These are phyloP conservation scores for Yamadazyma atmosphaerica DNA, from an alignment of 1,139 yeast species.

Conservation along the genomic window DNA sequence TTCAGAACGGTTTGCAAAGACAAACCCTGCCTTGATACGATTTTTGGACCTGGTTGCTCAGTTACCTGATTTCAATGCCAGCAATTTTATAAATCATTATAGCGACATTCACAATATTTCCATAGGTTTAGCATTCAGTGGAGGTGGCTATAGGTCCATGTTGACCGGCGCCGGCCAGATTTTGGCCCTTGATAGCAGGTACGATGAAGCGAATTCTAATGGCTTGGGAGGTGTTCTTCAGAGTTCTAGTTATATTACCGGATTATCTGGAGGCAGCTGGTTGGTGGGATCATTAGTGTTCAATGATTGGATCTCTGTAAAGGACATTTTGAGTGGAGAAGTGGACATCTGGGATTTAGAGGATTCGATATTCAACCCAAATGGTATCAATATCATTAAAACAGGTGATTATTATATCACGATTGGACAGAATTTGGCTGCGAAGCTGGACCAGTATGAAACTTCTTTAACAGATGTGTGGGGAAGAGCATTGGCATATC, in stretches of 20 bases:
- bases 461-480: constrained; percentile 44
- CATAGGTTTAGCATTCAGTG: constrained; percentile 45
- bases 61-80: constrained; percentile 34
- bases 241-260: constrained; percentile 38
- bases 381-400: constrained; percentile 34
- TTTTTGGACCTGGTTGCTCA: constrained; percentile 34
- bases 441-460: constrained; percentile 35
- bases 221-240: constrained; percentile 46
- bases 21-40: constrained; percentile 31
- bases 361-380: constrained; percentile 41
- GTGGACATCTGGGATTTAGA: constrained; percentile 40
- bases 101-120: constrained; percentile 32
- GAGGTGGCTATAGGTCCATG: constrained; percentile 51
- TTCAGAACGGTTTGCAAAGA: constrained; percentile 24
- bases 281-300: constrained; percentile 39
- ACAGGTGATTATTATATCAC: constrained; percentile 35
- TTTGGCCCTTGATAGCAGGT: constrained; percentile 37
- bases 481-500: constrained; percentile 45
- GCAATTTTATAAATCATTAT: constrained; percentile 26
- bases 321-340: constrained; percentile 27
- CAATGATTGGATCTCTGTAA: constrained; percentile 41
- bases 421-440: constrained; percentile 27
- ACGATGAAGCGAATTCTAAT: constrained; percentile 20
- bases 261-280: constrained; percentile 49
- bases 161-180: constrained; percentile 44